Percentiles rank a stretch among this genome's conserved stretches.
Conservation (phyloP, 2,329 filamentous ascomycete species). For the Colletotrichum siamense region DNA sequence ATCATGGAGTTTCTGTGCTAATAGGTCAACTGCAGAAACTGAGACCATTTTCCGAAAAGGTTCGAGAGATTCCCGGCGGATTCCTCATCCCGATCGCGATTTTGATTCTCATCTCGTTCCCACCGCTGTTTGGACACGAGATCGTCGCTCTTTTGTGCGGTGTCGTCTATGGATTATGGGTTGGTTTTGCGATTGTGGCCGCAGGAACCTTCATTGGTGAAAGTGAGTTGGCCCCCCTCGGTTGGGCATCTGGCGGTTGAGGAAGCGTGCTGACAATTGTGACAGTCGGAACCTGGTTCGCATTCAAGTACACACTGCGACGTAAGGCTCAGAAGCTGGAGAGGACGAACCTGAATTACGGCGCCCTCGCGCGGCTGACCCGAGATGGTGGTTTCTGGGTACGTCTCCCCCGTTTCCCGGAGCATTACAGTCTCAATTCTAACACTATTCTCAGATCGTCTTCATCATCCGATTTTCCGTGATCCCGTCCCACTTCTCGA, state of each 20-base stretch:
- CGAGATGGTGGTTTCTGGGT: slow-evolving; percentile 45
- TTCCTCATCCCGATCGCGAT: slow-evolving; percentile 45
- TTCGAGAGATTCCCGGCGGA: slow-evolving; percentile 41
- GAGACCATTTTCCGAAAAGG: slow-evolving; percentile 39
- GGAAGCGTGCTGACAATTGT: accelerated
- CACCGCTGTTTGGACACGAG: slow-evolving; percentile 47
- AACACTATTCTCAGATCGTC: slow-evolving; percentile 28
- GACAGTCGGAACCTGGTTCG: slow-evolving; percentile 37
- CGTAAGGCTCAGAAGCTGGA: slow-evolving; percentile 41
- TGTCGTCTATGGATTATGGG: slow-evolving; percentile 45
- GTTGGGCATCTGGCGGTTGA: too few relatives aligned
- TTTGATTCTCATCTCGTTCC: slow-evolving; percentile 44
- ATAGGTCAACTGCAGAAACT: slow-evolving; percentile 21
- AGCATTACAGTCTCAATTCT: accelerated
- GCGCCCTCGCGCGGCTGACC: slow-evolving; percentile 42
- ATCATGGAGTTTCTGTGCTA: neutral
- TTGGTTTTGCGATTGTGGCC: slow-evolving; percentile 44
- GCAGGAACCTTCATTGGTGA: slow-evolving; percentile 47
- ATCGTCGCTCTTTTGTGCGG: slow-evolving; percentile 45
- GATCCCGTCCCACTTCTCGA: slow-evolving; percentile 46
- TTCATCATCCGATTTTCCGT: slow-evolving; percentile 45
- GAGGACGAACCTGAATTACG: slow-evolving; percentile 45
- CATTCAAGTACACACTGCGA: slow-evolving; percentile 42
- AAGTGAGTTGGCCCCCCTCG: neutral
- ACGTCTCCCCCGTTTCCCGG: neutral